These are phyloP conservation scores for Cryptococcus sp. DNA, from an alignment of 1,284 basidiomycete species.

Conservation along the genomic window DNA sequence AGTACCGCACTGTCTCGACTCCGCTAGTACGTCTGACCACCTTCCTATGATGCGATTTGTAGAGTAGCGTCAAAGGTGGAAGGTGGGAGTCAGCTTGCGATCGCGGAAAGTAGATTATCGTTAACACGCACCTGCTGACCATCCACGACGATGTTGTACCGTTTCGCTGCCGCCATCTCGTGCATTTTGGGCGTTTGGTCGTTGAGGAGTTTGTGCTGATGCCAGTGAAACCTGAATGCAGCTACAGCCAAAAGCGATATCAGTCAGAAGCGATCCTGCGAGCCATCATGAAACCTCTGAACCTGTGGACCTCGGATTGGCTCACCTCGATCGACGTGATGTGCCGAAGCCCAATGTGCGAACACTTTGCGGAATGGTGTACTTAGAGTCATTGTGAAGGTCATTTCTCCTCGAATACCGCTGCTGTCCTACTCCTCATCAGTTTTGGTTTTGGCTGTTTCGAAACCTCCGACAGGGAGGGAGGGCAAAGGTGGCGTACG, in stretches of 20 bases:
- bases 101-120: no score
- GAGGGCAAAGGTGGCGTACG: no score
- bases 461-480: no score
- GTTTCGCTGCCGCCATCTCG: conserved; percentile 13
- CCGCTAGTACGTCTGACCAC: background rate
- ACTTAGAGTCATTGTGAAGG: no score
- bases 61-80: no score
- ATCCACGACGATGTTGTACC: conserved; percentile 16
- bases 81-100: no score
- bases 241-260: conserved; percentile 2
- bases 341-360: no score
- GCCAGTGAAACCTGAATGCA: background rate
- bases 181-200: conserved; percentile 16
- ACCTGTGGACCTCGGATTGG: background rate
- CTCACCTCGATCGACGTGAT: no score
- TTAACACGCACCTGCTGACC: conserved; percentile 7
- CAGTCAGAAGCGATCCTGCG: conserved; percentile 2
- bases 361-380: no score
- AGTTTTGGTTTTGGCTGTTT: no score
- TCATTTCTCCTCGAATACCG: no score
- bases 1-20: background rate
- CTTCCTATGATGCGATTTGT: background rate
- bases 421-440: no score
- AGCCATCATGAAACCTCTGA: conserved; percentile 2
- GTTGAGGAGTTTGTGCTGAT: background rate